Percentiles rank a stretch among this genome's conserved stretches.
phyloP scores from a whole-genome alignment of 192 early-diverging fungal species.

The Entomortierella chlamydospora region DNA sequence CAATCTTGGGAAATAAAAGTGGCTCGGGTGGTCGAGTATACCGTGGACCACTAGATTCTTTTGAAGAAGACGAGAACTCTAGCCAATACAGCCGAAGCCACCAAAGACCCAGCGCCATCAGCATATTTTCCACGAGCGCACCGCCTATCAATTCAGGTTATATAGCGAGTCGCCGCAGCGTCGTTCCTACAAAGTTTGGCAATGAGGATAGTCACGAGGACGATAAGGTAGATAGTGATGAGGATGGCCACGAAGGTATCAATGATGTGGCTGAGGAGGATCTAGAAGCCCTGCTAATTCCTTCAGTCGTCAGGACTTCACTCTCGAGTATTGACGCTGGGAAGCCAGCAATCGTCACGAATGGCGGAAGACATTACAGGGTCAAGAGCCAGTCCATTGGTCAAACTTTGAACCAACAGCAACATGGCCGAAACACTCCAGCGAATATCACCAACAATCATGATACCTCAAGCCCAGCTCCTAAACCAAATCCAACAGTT shows the following conservation, averaged over 20 bases:
- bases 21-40: constrained; percentile 24
- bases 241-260: constrained; percentile 4
- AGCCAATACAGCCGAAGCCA: constrained; percentile 13
- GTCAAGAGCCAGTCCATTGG: constrained; percentile 23
- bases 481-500: constrained; percentile 2
- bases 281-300: constrained; percentile 35
- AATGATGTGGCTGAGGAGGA: constrained; percentile 34
- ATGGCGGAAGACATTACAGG: constrained; percentile 5
- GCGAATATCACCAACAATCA: neutral
- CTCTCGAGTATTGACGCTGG: constrained; percentile 35
- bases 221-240: constrained; percentile 8
- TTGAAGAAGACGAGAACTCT: neutral
- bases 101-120: constrained; percentile 27
- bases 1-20: constrained; percentile 10
- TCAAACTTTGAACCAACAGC: constrained; percentile 25
- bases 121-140: constrained; percentile 38
- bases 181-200: neutral
- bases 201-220: constrained; percentile 6
- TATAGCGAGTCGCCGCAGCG: constrained; percentile 5
- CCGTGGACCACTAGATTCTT: constrained; percentile 29
- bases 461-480: neutral
- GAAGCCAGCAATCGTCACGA: neutral
- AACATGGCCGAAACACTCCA: neutral
- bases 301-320: constrained; percentile 17
- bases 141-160: constrained; percentile 20